phyloP scores from a whole-genome alignment of 768 basidiomycete genomes.

The Phylloporus sp. region DNA sequence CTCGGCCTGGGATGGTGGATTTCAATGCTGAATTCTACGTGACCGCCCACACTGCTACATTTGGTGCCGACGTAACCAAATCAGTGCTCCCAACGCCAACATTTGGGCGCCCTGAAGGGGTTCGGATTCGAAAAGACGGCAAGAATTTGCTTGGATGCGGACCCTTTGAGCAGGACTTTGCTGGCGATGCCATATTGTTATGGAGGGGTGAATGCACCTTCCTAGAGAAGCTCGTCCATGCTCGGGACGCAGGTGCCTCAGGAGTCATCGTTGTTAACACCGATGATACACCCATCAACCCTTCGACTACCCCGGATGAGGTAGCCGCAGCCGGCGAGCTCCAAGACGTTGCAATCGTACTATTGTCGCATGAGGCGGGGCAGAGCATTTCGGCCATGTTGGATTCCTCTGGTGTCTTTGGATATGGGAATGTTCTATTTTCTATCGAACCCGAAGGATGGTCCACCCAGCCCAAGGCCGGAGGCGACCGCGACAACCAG shows the following conservation, averaged over 20 bases:
- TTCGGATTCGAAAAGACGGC: conserved; percentile 50
- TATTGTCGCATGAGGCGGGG: conserved; percentile 53
- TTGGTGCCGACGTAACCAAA: conserved; percentile 60
- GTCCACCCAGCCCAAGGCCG: conserved; percentile 21
- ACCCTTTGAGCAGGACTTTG: conserved; percentile 47
- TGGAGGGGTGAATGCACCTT: conserved; percentile 86
- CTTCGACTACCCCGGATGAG: conserved; percentile 58
- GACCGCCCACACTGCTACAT: conserved; percentile 61
- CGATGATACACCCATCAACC: conserved; percentile 58
- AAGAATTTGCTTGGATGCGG: conserved; percentile 58
- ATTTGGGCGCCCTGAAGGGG: conserved; percentile 50
- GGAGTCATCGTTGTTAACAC: conserved; percentile 77
- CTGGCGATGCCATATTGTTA: conserved; percentile 55
- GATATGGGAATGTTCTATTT: conserved; percentile 48
- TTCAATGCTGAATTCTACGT: conserved; percentile 45
- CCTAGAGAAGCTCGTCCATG: conserved; percentile 72
- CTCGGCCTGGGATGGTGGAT: conserved; percentile 38
- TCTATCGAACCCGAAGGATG: conserved; percentile 41
- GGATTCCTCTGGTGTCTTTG: conserved; percentile 43
- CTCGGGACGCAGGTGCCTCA: conserved; percentile 64
- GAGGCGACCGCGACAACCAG: conserved; percentile 18
- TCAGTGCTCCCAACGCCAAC: conserved; percentile 28
- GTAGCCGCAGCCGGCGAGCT: conserved; percentile 55
- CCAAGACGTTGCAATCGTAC: conserved; percentile 54
- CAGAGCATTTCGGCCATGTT: conserved; percentile 54